phyloP scores from a whole-genome alignment of 495 filamentous ascomycete species.

The Massariosphaeria phaeospora region DNA sequence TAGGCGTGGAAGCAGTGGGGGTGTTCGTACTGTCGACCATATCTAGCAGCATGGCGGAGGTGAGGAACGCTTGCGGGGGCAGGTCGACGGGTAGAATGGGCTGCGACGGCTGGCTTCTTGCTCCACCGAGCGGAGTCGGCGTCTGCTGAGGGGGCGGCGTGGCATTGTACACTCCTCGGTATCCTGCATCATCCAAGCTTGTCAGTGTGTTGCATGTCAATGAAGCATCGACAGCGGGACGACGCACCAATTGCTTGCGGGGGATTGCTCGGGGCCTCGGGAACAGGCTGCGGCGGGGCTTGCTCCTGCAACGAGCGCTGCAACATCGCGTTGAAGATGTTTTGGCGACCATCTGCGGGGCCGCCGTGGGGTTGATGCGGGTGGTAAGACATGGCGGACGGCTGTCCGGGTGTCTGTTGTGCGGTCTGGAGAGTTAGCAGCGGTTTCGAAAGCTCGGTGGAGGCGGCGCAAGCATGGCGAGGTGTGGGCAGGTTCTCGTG shows the following conservation, averaged over 20 bases:
- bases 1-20: slow-evolving; percentile 3
- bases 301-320: slow-evolving; percentile 16
- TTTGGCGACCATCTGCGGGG: slow-evolving; percentile 1
- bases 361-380: slow-evolving; percentile 15
- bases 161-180: slow-evolving; percentile 25
- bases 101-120: not conserved
- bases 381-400: slow-evolving; percentile 18
- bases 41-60: slow-evolving; percentile 88
- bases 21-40: slow-evolving; percentile 82
- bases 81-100: slow-evolving; percentile 41
- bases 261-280: slow-evolving; percentile 1
- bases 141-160: slow-evolving; percentile 3
- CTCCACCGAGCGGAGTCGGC: slow-evolving; percentile 11
- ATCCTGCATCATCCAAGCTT: not conserved
- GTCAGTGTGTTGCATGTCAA: too few relatives aligned
- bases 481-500: not conserved
- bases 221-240: too few relatives aligned
- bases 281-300: not conserved
- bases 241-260: slow-evolving; percentile 12
- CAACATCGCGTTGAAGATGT: slow-evolving; percentile 24
- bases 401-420: slow-evolving; percentile 4
- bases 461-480: slow-evolving; percentile 17
- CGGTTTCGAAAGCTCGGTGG: slow-evolving; percentile 1
- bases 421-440: not conserved
- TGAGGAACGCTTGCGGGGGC: slow-evolving; percentile 94